Percentiles rank a stretch among this genome's conserved stretches.
These are phyloP conservation scores for Salix arbutifolia DNA, from an alignment of 345 rosid genomes.

Conservation along the genomic window DNA sequence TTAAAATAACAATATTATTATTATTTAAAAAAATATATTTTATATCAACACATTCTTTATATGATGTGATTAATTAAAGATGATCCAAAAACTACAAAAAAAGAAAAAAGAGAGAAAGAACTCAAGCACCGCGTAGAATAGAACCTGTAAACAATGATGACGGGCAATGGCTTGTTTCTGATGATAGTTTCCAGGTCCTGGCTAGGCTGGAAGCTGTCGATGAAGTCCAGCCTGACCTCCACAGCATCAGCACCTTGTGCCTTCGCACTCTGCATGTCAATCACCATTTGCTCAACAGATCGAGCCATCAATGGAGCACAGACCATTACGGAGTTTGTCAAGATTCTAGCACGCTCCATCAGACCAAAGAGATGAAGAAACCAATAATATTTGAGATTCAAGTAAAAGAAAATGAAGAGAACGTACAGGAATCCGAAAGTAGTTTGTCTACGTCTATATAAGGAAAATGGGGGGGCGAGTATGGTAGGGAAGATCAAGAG, in stretches of 20 bases:
- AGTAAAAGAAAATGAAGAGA: too few species aligned
- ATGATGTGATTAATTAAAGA: too few species aligned
- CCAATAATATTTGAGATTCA: not conserved
- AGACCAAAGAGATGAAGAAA: not conserved
- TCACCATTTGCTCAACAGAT: conserved; percentile 39
- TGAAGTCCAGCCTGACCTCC: conserved; percentile 49
- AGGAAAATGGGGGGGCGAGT: too few species aligned
- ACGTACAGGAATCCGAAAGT: too few species aligned
- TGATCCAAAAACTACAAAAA: not conserved
- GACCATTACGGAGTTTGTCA: conserved; percentile 14
- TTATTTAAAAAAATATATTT: too few species aligned
- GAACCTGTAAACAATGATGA: conserved; percentile 40
- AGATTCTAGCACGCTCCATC: conserved; percentile 25
- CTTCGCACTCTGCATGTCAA: conserved; percentile 40
- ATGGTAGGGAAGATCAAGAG: not conserved
- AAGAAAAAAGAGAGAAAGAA: too few species aligned
- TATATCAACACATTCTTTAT: too few species aligned
- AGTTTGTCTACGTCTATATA: too few species aligned
- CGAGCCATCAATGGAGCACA: conserved; percentile 43
- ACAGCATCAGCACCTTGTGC: conserved; percentile 48
- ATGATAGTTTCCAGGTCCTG: conserved; percentile 45
- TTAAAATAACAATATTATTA: too few species aligned
- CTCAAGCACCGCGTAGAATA: not conserved
- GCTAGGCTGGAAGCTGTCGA: conserved; percentile 35
- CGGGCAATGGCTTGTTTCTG: conserved; percentile 41